Base-by-base conservation (phyloP, 2,329 filamentous ascomycete species). In the Dendryphion nanum region DNA sequence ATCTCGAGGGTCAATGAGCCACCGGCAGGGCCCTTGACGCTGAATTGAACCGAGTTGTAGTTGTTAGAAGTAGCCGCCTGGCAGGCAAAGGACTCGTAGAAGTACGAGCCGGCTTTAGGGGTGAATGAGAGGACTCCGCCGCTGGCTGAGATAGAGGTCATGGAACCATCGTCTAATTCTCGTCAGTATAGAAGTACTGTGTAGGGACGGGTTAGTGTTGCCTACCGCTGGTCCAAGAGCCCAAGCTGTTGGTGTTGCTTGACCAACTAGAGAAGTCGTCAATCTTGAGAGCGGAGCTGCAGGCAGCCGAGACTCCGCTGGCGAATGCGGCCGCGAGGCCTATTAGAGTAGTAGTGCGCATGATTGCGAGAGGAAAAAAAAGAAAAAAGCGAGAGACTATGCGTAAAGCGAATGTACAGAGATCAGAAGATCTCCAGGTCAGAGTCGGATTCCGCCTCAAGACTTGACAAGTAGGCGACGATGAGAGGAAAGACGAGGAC, bases 81-180 rank as follows among this genome's bases (percentile, higher is more conserved):
- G 59, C 76, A 79, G 0, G 59, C 49, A 37, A 79, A 71, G 2
- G 69, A 73, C 53, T 77, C 75, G 50, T 78, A 78, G 45, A 76
- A 78, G 61, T 79, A 79, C 10, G 74, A 72, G 18, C 48, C 51
- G 13, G 64, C 50, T 43, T 69, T 73, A 20, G 73, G 72, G n/a
- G 68, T 72, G 58, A 79, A 75, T 6, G 67, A 69, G 16, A 78
- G 66, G 19, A 72, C 68, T 32, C 71, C 70, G 12, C 60, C 60
- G 12, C 61, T 61, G 21, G 63, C 69, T 30, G 61, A 64, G 54
- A 73, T 54, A 52, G 69, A 57, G 45, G 60, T 62, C 65, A 75
- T 76, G 40, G 67, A 64, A 12, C 62, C 69, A 61, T 79, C 76
- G 46, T 78, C 75, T 77, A 43, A 1, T 21, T 4, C 8, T 12